Conservation (phyloP, 768 basidiomycete genomes). For the Naganishia vaughanmartiniae region DNA sequence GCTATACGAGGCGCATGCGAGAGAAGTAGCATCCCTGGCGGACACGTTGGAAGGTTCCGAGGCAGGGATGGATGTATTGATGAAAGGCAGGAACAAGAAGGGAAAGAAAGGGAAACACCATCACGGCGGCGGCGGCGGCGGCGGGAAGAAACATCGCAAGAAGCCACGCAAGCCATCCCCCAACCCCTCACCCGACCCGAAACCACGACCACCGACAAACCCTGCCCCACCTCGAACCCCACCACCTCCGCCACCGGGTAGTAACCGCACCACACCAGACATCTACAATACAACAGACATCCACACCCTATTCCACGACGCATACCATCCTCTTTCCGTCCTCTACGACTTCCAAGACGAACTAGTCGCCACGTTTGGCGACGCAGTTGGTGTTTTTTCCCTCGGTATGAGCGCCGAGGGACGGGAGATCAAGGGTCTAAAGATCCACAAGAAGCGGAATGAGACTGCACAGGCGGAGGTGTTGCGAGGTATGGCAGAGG, state of each 20-base stretch:
- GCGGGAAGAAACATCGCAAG: slow-evolving; percentile 14
- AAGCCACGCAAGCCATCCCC: slow-evolving; percentile 14
- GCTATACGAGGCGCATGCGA: slow-evolving; percentile 1
- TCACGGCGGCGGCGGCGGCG: not conserved
- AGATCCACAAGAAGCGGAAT: slow-evolving; percentile 29
- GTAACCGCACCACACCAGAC: slow-evolving; percentile 37
- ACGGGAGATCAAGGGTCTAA: slow-evolving; percentile 41
- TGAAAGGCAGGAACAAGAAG: not conserved
- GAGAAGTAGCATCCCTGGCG: not conserved
- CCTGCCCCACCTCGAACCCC: slow-evolving; percentile 1
- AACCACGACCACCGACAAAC: slow-evolving; percentile 22
- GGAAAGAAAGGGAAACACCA: not conserved
- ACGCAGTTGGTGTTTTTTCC: slow-evolving; percentile 34
- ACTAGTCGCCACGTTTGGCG: slow-evolving; percentile 38
- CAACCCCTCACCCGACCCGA: slow-evolving; percentile 26
- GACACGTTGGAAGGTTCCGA: not conserved
- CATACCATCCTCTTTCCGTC: slow-evolving; percentile 44
- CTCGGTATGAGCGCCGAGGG: slow-evolving; percentile 44
- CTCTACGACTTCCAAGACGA: slow-evolving; percentile 41
- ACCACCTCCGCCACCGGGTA: slow-evolving; percentile 30
- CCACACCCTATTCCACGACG: slow-evolving; percentile 44
- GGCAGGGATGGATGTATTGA: not conserved
- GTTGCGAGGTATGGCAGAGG: slow-evolving; percentile 16
- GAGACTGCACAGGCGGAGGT: slow-evolving; percentile 24
- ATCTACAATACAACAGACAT: slow-evolving; percentile 38